A percentile compares a stretch with the other conserved stretches of the same genome.
Evolutionary conservation across 495 filamentous ascomycete species (phyloP).

Genomic region (Alectoria sarmentosa): DNA sequence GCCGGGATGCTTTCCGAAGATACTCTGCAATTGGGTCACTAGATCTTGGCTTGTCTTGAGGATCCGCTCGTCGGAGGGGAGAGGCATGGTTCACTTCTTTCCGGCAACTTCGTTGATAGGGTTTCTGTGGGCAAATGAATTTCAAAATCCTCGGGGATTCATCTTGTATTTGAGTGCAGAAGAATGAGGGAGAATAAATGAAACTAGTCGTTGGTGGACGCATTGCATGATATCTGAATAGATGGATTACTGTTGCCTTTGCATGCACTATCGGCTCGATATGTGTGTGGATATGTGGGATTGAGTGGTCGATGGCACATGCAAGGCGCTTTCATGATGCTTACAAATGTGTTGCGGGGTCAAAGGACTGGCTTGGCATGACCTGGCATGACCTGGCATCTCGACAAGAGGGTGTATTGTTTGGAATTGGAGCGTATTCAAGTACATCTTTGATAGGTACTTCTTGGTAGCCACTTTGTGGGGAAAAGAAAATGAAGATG

Average conservation of each 20-base stretch:
- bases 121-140: no score
- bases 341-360: neutral
- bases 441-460: no score
- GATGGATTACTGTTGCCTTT: neutral
- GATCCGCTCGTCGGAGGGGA: constrained; percentile 35
- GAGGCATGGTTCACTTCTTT: constrained; percentile 38
- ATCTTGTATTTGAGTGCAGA: no score
- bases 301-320: neutral
- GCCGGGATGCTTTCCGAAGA: constrained; percentile 41
- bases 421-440: no score
- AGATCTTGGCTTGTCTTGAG: constrained; percentile 38
- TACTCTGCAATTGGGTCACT: constrained; percentile 32
- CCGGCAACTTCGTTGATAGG: no score
- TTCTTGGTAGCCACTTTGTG: no score
- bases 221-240: neutral
- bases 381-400: no score
- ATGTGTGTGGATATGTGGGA: no score
- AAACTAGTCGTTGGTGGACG: neutral
- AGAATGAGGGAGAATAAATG: no score
- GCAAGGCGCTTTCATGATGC: neutral
- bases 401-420: neutral
- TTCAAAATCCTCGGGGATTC: no score
- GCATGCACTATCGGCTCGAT: neutral
- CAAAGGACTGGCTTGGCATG: neutral
- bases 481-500: no score